Evolutionary conservation across 305 asterid species (phyloP).

Genomic region (Solanum aculeatissimum): DNA sequence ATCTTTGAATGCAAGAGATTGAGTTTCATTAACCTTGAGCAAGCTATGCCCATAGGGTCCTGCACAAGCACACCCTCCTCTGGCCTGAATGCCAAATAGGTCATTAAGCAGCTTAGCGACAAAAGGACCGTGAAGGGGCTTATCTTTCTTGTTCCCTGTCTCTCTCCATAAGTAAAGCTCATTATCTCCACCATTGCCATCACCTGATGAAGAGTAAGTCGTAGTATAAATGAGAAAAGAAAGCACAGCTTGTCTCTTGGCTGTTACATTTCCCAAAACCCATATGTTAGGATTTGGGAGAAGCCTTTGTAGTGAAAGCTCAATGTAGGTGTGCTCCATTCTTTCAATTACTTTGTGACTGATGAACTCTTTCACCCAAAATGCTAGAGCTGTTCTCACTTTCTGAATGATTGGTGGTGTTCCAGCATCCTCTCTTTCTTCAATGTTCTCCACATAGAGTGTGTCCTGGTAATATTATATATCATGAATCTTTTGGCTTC

Average conservation of each 20-base stretch:
- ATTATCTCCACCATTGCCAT: neutral
- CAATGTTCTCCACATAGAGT: neutral
- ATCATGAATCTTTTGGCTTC: neutral
- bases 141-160: conserved; percentile 9
- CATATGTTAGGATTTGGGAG: conserved; percentile 21
- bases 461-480: neutral
- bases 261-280: conserved; percentile 36
- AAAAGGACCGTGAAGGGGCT: conserved; percentile 49
- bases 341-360: neutral
- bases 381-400: conserved; percentile 17
- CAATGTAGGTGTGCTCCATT: conserved; percentile 10
- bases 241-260: conserved; percentile 37
- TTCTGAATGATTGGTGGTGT: conserved; percentile 35
- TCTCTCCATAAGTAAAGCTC: conserved; percentile 18
- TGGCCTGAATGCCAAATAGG: conserved; percentile 64
- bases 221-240: conserved; percentile 41
- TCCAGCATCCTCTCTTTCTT: conserved; percentile 40
- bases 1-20: conserved; percentile 29
- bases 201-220: neutral
- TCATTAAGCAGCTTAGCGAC: conserved; percentile 61
- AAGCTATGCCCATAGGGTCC: conserved; percentile 59
- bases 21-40: conserved; percentile 25
- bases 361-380: conserved; percentile 14
- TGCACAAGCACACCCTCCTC: conserved; percentile 79
- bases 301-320: conserved; percentile 30